These are phyloP conservation scores for Dittrichia graveolens DNA, from an alignment of 129 eudicot species.

Conservation along the genomic window DNA sequence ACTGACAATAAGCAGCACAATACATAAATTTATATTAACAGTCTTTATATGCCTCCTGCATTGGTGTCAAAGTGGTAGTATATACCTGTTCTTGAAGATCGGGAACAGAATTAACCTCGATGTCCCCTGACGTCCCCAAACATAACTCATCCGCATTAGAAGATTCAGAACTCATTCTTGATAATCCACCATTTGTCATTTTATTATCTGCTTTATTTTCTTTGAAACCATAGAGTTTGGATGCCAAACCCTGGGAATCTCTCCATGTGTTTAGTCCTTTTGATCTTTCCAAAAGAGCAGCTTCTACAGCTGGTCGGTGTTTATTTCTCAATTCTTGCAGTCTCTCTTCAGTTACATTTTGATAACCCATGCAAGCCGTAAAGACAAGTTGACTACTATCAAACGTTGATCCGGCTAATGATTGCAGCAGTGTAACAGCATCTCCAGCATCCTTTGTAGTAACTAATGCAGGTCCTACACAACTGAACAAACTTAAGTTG, in stretches of 20 bases:
- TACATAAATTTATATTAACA: not conserved
- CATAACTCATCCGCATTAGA: conserved; percentile 48
- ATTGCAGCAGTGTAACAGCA: conserved; percentile 89
- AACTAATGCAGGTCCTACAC: conserved; percentile 95
- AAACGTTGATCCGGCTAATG: conserved; percentile 93
- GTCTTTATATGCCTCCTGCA: not conserved
- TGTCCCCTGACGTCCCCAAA: conserved; percentile 43
- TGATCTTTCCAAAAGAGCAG: conserved; percentile 76
- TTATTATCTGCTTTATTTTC: conserved; percentile 48
- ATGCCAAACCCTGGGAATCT: conserved; percentile 74
- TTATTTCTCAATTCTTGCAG: conserved; percentile 70
- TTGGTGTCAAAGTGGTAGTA: conserved; percentile 12
- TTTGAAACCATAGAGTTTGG: conserved; percentile 71
- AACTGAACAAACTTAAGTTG: conserved; percentile 37
- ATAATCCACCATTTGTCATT: conserved; percentile 47
- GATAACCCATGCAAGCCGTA: conserved; percentile 99
- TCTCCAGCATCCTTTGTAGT: conserved; percentile 99
- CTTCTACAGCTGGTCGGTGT: conserved; percentile 80
- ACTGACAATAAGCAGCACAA: not conserved
- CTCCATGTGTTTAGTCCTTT: conserved; percentile 64
- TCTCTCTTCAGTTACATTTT: conserved; percentile 73
- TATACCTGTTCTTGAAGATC: conserved; percentile 93
- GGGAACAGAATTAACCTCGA: conserved; percentile 60
- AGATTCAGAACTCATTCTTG: conserved; percentile 50
- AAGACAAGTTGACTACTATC: conserved; percentile 98